Percentiles rank a stretch among this genome's conserved stretches.
phyloP scores from a whole-genome alignment of 2,329 filamentous ascomycete genomes.

The Stagonosporopsis tanaceti region DNA sequence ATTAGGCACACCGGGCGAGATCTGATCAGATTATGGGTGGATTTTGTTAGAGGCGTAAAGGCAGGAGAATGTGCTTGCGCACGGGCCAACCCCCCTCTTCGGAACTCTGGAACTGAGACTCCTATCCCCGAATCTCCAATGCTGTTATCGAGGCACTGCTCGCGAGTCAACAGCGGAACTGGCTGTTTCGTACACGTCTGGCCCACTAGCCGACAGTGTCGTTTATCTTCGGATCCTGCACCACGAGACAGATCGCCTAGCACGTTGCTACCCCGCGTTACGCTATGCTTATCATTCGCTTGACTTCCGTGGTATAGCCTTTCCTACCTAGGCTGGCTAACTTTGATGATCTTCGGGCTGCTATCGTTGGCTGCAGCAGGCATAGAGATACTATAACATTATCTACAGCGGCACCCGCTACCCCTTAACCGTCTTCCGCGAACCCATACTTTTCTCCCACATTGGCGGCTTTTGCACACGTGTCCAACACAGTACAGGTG shows the following conservation, averaged over 20 bases:
- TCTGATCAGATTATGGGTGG: neutral
- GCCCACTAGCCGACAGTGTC: constrained; percentile 2
- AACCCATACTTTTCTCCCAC: constrained; percentile 1
- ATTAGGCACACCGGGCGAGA: neutral
- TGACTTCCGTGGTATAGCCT: neutral
- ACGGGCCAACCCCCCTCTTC: neutral
- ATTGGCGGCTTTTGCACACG: constrained; percentile 17
- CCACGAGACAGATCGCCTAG: neutral
- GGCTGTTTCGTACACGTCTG: neutral
- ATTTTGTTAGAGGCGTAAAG: neutral
- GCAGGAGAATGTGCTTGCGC: neutral
- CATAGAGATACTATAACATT: constrained; percentile 4
- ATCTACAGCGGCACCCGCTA: constrained; percentile 11
- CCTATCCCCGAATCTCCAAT: neutral
- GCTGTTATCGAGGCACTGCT: neutral
- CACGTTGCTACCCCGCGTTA: constrained; percentile 11
- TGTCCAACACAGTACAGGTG: neutral
- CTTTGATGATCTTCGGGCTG: neutral
- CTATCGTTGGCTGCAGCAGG: constrained; percentile 6
- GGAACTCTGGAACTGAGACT: neutral
- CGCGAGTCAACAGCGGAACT: neutral
- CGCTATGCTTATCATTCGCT: constrained; percentile 12
- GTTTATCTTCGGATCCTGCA: constrained; percentile 15
- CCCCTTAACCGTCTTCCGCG: constrained; percentile 17
- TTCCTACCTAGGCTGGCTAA: neutral